Evolutionary conservation across 2,329 filamentous ascomycete genomes (phyloP), one percentile per base, ranked within the genome.

Genomic region (Fusarium torreyae): DNA sequence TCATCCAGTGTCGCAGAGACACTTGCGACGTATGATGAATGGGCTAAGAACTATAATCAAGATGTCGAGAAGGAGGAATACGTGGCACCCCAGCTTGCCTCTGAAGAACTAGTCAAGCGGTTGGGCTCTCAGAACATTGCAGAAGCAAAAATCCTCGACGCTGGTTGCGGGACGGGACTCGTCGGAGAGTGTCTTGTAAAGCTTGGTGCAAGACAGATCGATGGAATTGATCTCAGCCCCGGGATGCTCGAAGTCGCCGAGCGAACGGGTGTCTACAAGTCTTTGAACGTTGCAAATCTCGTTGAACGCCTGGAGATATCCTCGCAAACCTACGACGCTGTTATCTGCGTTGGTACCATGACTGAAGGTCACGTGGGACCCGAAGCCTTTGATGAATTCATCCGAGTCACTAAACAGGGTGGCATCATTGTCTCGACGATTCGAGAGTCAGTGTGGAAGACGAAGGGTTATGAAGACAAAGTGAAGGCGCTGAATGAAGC

Each of bases 281-380:
- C 78, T 7, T 75, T 87, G 4, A 75, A 74, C 1, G 66, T 78
- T 1, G 81, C 77, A 1, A 83, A 87, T 63, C 67, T 87, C 46
- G 82, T 81, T 7, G 74, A 79, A 46, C 75, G 64, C 2, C 77
- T 87, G 6, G 71, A 78, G 2, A 70, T 76, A 14, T 42, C 73
- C 1, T 77, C 81, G 28, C 74, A 76, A 1, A 76, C 71, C 2
- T 87, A 85, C 54, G 85, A 86, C 31, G 79, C 81, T 2, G 78
- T 87, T 3, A 80, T 81, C 1, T 87, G 85, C 70, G 81, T 82
- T 14, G 85, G 85, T 7, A 86, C 84, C 3, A 83, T 87, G 66
- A 87, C 85, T 0, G 78, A 81, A 40, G 85, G 83, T 1, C 85
- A 87, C 62, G 81, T 87, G 10, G 85, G 84, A 0, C 83, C 85